Evolutionary conservation across 1,284 basidiomycete genomes (phyloP), one percentile per base, ranked within the genome.

Genomic region (Pseudozyma sp.): DNA sequence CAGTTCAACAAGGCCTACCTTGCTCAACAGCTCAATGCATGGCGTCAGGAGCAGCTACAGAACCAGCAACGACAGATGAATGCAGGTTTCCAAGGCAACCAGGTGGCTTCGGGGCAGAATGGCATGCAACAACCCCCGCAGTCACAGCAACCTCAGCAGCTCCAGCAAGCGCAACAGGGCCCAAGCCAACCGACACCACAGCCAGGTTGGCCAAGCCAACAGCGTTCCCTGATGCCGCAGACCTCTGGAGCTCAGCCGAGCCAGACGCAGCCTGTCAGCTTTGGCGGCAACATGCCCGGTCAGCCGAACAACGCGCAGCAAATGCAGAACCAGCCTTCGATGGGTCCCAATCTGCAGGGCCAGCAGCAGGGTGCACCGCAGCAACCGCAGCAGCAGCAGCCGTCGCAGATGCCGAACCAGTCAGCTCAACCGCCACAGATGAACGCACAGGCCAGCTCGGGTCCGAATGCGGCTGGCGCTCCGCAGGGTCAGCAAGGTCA

Each of bases 1-100:
- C 76, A 80, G 51, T 69, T 80, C 49, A 62, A 67, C 48, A 72
- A 72, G 56, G 71, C 57, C 17, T 74, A 68, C 67, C 54, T 74
- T 16, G 55, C 56, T 19, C 60, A 69, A 14, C 74, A 77, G 56
- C 62, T 72, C 40, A 74, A 66, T 33, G 54, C 43, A 29, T 77
- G 70, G 70, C 58, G 71, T 24, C 63, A 67, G 39, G 69, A 67
- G 50, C 66, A 78, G 30, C 40, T 71, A 3, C 72, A 77, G 48
- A 74, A 72, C 47, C 63, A 72, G 49, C 71, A 75, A 50, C 54
- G 66, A 48, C 66, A 72, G 50, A 42, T 69, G 50, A 58, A 56
- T 39, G 53, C 55, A 24, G 62, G 58, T 35, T 60, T 43, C 47
- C 70, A 68, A 63, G 43, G 49, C n/a, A 67, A 63, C 24, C 56